Base-by-base conservation (phyloP, 352 stramenopile genomes). In the Phytophthora uliginosa region DNA sequence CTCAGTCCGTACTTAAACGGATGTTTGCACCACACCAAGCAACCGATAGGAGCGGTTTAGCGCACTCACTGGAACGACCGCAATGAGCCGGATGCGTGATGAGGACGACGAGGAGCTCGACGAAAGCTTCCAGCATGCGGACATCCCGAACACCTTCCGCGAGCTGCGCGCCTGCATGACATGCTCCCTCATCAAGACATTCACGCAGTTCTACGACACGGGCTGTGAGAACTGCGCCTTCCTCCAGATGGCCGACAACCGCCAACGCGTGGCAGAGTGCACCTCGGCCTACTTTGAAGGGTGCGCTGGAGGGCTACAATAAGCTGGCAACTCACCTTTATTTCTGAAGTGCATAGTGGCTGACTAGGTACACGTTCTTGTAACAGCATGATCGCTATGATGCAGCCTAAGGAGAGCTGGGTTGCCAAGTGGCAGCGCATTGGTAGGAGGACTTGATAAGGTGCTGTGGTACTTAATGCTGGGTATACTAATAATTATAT, bases 181-280 rank as follows among this genome's bases (percentile, higher is more conserved):
- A 57, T 97, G 90, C 78, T 97, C 90, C 51, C 84, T 97, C 52
- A 79, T 97, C 71, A 97, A 97, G 81, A 95, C 88, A 12, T 97
- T 95, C 76, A 95, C 88, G 73, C 90, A 97, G 78, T 97, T 97
- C 76, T 97, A 97, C 79, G 90, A 97, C 77, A 94, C 85, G 63
- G 90, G 90, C 66, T 97, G 90, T 75, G 90, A 97, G 73, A 97
- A 97, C 80, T 97, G 90, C 73, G 78, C 84, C 54, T 95, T 97
- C 66, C 78, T 97, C 45, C 89, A 97, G 66, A 97, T 97, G 90
- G 88, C 90, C 57, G 90, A 97, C 85, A 97, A 97, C 82, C 88
- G 89, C 59, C 83, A 93, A 78, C 90, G 90, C 51, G 90, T 97
- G 64, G 88, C 90, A 40, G 90, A 97, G 72, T 97, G 90, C 86